These are phyloP conservation scores for Chenopodium album DNA, from an alignment of 148 eudicot genomes.

Conservation along the genomic window DNA sequence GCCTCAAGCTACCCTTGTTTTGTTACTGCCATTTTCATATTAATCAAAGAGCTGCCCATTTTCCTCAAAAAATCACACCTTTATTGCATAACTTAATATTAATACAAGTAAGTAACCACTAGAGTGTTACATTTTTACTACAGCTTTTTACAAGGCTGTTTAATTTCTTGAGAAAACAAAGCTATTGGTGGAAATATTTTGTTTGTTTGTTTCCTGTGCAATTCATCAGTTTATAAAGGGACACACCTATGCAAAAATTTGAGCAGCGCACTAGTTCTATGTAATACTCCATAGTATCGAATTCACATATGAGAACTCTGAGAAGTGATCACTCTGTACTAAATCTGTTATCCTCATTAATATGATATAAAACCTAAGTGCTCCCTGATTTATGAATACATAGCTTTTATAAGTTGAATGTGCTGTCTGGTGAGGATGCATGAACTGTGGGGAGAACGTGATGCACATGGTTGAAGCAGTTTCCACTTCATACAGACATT, in stretches of 20 bases:
- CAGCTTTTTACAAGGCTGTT: not conserved
- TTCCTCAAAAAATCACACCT: too few relatives aligned
- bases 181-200: not conserved
- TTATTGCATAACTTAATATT: too few relatives aligned
- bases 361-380: too few relatives aligned
- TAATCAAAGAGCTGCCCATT: too few relatives aligned
- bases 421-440: not conserved
- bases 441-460: not conserved
- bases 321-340: too few relatives aligned
- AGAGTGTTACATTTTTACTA: not conserved
- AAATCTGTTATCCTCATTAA: too few relatives aligned
- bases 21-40: too few relatives aligned
- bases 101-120: too few relatives aligned
- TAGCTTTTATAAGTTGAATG: not conserved
- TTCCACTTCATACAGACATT: too few relatives aligned
- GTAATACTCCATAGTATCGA: not conserved
- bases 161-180: not conserved
- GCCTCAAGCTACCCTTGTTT: too few relatives aligned
- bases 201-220: not conserved
- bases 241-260: not conserved
- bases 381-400: too few relatives aligned
- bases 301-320: not conserved
- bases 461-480: not conserved
- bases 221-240: not conserved
- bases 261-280: not conserved